phyloP scores from a whole-genome alignment of 2,329 filamentous ascomycete genomes.

The Sclerotiophoma versabilis region DNA sequence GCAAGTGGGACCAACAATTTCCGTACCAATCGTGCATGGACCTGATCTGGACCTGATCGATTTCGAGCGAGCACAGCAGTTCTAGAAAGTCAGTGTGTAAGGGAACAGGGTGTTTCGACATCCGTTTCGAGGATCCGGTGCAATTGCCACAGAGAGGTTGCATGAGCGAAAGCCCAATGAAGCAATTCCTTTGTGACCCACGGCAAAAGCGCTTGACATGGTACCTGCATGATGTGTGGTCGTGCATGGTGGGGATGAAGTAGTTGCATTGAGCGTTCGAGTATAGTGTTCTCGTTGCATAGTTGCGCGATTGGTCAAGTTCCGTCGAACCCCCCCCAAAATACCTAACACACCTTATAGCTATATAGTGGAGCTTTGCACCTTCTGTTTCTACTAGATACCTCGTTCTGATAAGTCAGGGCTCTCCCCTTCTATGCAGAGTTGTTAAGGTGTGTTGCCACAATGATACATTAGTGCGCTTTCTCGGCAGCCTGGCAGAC shows the following conservation, averaged over 20 bases:
- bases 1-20: neutral
- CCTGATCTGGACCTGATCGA: neutral
- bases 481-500: neutral
- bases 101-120: neutral
- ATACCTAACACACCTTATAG: neutral
- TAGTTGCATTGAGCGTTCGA: neutral
- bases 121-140: neutral
- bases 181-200: neutral
- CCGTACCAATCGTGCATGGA: neutral
- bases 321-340: neutral
- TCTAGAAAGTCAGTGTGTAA: neutral
- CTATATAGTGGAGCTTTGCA: neutral
- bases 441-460: neutral
- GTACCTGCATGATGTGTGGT: neutral
- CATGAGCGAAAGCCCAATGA: neutral
- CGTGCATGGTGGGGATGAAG: neutral
- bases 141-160: neutral
- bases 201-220: neutral
- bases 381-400: neutral
- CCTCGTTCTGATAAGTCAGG: neutral
- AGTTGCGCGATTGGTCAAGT: neutral
- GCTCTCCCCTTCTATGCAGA: neutral
- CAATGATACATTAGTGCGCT: neutral
- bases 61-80: neutral
- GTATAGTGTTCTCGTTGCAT: neutral